Percentiles rank a stretch among this genome's conserved stretches.
These are phyloP conservation scores for Cadophora luteo-olivacea DNA, from an alignment of 2,329 filamentous ascomycete genomes.

Conservation along the genomic window DNA sequence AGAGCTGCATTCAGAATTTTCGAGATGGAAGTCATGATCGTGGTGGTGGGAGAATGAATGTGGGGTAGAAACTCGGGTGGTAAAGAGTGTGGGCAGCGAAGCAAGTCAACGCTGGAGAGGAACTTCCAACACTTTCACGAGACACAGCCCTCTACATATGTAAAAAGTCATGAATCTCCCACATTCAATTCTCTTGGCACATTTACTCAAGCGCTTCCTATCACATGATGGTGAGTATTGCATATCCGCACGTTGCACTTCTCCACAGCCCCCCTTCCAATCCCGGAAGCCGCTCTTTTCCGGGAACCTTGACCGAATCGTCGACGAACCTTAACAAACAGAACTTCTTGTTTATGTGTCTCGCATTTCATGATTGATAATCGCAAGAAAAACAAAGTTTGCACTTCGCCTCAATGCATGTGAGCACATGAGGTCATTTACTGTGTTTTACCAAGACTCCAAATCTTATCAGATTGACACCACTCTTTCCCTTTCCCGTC, in stretches of 20 bases:
- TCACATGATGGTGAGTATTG: not conserved
- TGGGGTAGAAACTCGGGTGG: not conserved
- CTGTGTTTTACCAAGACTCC: not conserved
- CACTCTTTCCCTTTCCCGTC: not conserved
- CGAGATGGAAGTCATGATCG: not conserved
- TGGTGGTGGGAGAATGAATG: slow-evolving; percentile 5
- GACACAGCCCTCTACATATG: not conserved
- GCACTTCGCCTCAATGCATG: not conserved
- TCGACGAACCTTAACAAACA: not conserved
- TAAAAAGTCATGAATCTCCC: not conserved
- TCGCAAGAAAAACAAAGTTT: not conserved
- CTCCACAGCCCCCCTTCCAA: not conserved
- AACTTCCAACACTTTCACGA: not conserved
- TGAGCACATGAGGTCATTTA: not conserved
- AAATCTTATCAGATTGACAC: not conserved
- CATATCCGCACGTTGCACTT: not conserved
- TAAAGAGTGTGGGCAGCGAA: not conserved
- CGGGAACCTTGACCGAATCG: not conserved
- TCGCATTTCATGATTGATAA: not conserved
- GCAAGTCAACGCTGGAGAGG: not conserved
- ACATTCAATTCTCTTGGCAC: not conserved
- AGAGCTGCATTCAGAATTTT: not conserved
- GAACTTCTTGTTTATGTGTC: not conserved
- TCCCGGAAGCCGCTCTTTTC: not conserved
- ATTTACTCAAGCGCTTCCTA: not conserved